phyloP scores from a whole-genome alignment of 768 basidiomycete genomes.

The Leccinellum rugosiceps region DNA sequence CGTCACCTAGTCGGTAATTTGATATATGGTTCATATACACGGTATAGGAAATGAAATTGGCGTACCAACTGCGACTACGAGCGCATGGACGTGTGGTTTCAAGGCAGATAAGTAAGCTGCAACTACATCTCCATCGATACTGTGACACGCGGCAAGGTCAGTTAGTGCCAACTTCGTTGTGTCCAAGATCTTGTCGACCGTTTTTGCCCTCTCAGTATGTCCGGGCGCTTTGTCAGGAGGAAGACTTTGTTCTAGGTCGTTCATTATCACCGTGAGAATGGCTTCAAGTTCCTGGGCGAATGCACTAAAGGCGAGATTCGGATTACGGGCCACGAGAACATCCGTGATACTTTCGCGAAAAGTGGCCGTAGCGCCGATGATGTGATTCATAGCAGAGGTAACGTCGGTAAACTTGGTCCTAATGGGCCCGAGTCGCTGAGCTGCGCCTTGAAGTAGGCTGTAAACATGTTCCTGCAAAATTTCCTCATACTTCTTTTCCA shows the following conservation, averaged over 20 bases:
- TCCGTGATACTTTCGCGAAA: too few relatives aligned
- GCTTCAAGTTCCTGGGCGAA: slow-evolving; percentile 7
- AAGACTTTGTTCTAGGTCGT: slow-evolving; percentile 2
- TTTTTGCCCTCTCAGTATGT: too few relatives aligned
- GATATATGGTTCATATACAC: neutral
- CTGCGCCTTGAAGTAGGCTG: slow-evolving; percentile 1
- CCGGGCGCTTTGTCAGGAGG: too few relatives aligned
- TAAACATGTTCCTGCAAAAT: slow-evolving; percentile 1
- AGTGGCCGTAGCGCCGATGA: slow-evolving; percentile 9
- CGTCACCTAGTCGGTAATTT: neutral
- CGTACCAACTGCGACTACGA: slow-evolving; percentile 10
- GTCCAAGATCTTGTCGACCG: too few relatives aligned
- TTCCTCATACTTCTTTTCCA: too few relatives aligned
- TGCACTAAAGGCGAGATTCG: slow-evolving; percentile 4
- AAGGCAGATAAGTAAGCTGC: slow-evolving; percentile 1
- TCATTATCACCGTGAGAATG: neutral
- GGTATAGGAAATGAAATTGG: neutral
- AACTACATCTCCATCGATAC: slow-evolving; percentile 4
- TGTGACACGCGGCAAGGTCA: neutral
- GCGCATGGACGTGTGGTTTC: slow-evolving; percentile 7
- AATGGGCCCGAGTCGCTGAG: neutral
- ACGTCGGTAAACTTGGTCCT: slow-evolving; percentile 10
- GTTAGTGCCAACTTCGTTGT: too few relatives aligned
- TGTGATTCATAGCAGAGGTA: slow-evolving; percentile 1
- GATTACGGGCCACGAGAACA: neutral